Evolutionary conservation across 352 stramenopile genomes (phyloP), one percentile per base, ranked within the genome.

Genomic region (Pythium guiyangense): DNA sequence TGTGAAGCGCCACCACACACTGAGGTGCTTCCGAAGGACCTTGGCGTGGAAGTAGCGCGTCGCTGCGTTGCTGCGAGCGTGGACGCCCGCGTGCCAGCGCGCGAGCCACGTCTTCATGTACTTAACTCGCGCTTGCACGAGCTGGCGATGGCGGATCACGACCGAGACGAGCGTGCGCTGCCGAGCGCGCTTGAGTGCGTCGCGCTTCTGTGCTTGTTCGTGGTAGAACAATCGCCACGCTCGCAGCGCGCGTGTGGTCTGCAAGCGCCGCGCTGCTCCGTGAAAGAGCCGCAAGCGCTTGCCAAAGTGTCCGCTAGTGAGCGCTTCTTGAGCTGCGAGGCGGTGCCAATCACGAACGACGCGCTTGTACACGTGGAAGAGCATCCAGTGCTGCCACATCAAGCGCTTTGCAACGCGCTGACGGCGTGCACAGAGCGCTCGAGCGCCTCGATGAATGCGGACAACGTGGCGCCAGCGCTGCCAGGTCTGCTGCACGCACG

Each of bases 1-100:
- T 1, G 69, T 70, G 40, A 64, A 45, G 15, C 67, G 74, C 77
- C 77, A 83, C 74, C 74, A 85, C 20, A 25, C 53, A 4, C 60
- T 2, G 0, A 80, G 17, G 6, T 55, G 20, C n/a, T 62, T 73
- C 11, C 50, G 58, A 31, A 62, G 43, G 20, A 80, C 20, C 40
- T n/a, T 27, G 18, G 15, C 39, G 25, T 29, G 29, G 57, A 57
- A 75, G 47, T 71, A 52, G 5, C 42, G 17, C 11, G 27, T 49
- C 4, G 66, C 63, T n/a, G 42, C 43, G n/a, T 58, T 31, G 17
- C 9, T 39, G 2, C 27, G 42, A 4, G 10, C 35, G 29, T 37
- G 14, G 34, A 52, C 37, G 18, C 35, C 25, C 3, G 20, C 12
- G 6, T 26, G n/a, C 61, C 56, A 64, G 25, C 57, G 39, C 18